Evolutionary conservation across 371 early-diverging fungal species (phyloP).

Genomic region (Mycotypha africana): DNA sequence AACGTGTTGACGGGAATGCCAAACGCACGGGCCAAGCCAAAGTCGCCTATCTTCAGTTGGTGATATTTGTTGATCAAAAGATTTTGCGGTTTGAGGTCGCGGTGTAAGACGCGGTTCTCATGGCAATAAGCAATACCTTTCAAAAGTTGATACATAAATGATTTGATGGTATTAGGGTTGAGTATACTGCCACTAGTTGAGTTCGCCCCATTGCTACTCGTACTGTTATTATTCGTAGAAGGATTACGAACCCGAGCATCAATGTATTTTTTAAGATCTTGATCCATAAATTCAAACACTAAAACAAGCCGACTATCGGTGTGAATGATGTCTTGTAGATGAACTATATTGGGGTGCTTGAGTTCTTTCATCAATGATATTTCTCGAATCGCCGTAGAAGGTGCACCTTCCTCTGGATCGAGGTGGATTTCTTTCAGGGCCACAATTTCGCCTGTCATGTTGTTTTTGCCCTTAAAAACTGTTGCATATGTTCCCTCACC

Average conservation of each 20-base stretch:
- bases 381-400: constrained; percentile 96
- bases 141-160: constrained; percentile 87
- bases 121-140: constrained; percentile 94
- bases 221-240: too few relatives aligned
- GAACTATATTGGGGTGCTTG: constrained; percentile 86
- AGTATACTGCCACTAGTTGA: too few relatives aligned
- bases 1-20: too few relatives aligned
- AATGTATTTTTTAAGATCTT: constrained; percentile 97
- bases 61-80: constrained; percentile 93
- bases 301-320: constrained; percentile 96
- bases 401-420: constrained; percentile 92
- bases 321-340: constrained; percentile 96
- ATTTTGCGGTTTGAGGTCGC: constrained; percentile 97
- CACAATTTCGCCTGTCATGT: constrained; percentile 84
- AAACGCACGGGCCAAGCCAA: constrained; percentile 93
- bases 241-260: constrained; percentile 54
- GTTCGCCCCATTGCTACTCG: constrained; percentile 53
- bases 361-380: constrained; percentile 95
- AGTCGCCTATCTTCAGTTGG: constrained; percentile 96
- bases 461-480: constrained; percentile 96
- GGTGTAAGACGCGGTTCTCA: constrained; percentile 92
- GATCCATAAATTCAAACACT: constrained; percentile 98
- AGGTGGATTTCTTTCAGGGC: constrained; percentile 97
- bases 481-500: constrained; percentile 99
- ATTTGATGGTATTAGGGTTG: constrained; percentile 64